Percentiles rank a stretch among this genome's conserved stretches.
Conservation (phyloP, 345 rosid genomes). For the Ceriops tagal region DNA sequence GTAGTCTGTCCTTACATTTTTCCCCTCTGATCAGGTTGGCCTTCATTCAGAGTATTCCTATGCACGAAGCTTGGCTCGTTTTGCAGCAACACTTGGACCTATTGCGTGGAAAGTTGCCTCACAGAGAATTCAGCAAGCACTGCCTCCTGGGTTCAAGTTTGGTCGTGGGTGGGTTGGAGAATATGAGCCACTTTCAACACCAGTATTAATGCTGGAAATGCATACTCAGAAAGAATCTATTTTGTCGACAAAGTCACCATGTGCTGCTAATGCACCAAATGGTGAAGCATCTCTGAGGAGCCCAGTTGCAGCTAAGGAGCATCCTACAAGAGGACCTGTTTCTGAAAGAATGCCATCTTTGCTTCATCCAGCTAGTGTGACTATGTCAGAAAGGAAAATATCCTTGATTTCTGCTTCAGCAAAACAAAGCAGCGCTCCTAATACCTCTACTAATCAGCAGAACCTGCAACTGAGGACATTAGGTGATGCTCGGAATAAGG, state of each 20-base stretch:
- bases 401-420: slow-evolving; percentile 35
- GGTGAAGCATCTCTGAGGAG: slow-evolving; percentile 30
- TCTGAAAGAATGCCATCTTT: slow-evolving; percentile 39
- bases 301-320: slow-evolving; percentile 32
- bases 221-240: slow-evolving; percentile 39
- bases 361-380: slow-evolving; percentile 33
- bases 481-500: slow-evolving; percentile 44
- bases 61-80: slow-evolving; percentile 81
- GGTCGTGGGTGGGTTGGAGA: slow-evolving; percentile 94
- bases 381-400: slow-evolving; percentile 37
- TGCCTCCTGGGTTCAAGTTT: slow-evolving; percentile 64
- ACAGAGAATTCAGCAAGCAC: slow-evolving; percentile 63
- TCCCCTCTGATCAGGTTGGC: slow-evolving; percentile 54
- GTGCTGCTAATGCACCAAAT: slow-evolving; percentile 30
- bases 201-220: slow-evolving; percentile 58
- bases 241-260: slow-evolving; percentile 33
- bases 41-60: slow-evolving; percentile 80
- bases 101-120: slow-evolving; percentile 82
- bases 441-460: slow-evolving; percentile 35
- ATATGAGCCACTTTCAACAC: slow-evolving; percentile 80
- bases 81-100: slow-evolving; percentile 83
- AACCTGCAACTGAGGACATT: slow-evolving; percentile 34
- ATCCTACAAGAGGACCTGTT: slow-evolving; percentile 22
- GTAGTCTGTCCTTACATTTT: slow-evolving; percentile 9
- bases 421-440: slow-evolving; percentile 24